Conservation (phyloP, 257 asterid genomes). For the Sherardia arvensis region DNA sequence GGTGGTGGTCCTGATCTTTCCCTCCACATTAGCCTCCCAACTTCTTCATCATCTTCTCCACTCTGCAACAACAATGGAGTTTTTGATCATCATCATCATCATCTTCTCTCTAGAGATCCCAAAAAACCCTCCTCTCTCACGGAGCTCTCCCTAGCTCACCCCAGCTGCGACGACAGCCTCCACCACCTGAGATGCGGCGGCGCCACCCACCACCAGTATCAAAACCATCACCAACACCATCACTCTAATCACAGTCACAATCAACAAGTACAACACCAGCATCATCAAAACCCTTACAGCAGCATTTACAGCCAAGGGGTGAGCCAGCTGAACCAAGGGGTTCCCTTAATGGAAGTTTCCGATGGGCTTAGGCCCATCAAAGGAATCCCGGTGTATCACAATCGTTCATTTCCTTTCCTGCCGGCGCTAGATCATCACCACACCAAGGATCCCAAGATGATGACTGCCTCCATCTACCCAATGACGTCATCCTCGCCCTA, state of each 20-base stretch:
- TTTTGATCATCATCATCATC: constrained; percentile 33
- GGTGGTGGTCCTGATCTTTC: constrained; percentile 62
- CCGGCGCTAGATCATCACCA: constrained; percentile 13
- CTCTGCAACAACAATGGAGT: constrained; percentile 11
- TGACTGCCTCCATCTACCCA: constrained; percentile 26
- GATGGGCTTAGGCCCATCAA: constrained; percentile 63
- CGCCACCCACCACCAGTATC: not conserved
- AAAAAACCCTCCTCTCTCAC: constrained; percentile 15
- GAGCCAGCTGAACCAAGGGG: constrained; percentile 39
- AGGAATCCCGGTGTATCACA: constrained; percentile 40
- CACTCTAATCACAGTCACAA: not conserved
- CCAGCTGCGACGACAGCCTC: not conserved
- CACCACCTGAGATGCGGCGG: not conserved
- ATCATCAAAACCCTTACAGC: constrained; percentile 40
- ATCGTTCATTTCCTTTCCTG: constrained; percentile 27
- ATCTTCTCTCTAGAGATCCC: constrained; percentile 13
- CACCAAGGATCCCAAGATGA: constrained; percentile 28
- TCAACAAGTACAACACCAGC: constrained; percentile 9
- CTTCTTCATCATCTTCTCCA: constrained; percentile 29
- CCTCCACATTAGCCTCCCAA: constrained; percentile 74
- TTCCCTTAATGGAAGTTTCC: constrained; percentile 38
- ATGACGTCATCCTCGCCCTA: constrained; percentile 14
- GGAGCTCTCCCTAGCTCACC: constrained; percentile 69
- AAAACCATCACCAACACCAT: constrained; percentile 6
- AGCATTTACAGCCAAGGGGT: constrained; percentile 14